These are phyloP conservation scores for Aspergillus texensis DNA, from an alignment of 2,329 filamentous ascomycete genomes.

Conservation along the genomic window DNA sequence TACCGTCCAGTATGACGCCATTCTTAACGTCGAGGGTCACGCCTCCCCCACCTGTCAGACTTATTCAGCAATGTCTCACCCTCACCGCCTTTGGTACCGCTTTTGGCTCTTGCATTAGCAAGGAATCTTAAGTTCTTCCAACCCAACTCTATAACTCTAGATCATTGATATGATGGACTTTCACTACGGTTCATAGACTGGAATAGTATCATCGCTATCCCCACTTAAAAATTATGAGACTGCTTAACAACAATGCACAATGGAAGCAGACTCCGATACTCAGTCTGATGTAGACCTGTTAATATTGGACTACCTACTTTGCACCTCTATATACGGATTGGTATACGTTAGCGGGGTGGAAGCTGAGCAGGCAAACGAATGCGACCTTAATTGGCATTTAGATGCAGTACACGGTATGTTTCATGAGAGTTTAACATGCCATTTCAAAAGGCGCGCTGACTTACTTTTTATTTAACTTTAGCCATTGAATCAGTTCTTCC, in stretches of 20 bases:
- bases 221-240: neutral
- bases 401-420: slow-evolving; percentile 33
- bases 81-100: neutral
- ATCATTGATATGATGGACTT: neutral
- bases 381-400: slow-evolving; percentile 26
- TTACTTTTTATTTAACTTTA: slow-evolving; percentile 19
- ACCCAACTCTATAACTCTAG: neutral
- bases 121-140: neutral
- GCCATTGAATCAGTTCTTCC: slow-evolving; percentile 50
- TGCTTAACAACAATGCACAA: slow-evolving; percentile 7
- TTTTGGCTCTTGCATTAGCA: neutral
- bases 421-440: neutral
- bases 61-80: neutral
- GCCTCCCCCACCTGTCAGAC: neutral
- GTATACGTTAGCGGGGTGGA: slow-evolving; percentile 36
- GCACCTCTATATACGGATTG: slow-evolving; percentile 48
- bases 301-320: slow-evolving; percentile 60
- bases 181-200: neutral
- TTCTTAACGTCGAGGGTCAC: neutral
- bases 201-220: neutral
- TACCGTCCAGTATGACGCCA: neutral
- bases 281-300: slow-evolving; percentile 55
- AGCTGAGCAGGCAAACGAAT: slow-evolving; percentile 7
- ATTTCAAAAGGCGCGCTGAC: neutral
- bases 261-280: slow-evolving; percentile 34